Base-by-base conservation (phyloP, 2,329 filamentous ascomycete genomes). In the Dactylellina cionopaga region DNA sequence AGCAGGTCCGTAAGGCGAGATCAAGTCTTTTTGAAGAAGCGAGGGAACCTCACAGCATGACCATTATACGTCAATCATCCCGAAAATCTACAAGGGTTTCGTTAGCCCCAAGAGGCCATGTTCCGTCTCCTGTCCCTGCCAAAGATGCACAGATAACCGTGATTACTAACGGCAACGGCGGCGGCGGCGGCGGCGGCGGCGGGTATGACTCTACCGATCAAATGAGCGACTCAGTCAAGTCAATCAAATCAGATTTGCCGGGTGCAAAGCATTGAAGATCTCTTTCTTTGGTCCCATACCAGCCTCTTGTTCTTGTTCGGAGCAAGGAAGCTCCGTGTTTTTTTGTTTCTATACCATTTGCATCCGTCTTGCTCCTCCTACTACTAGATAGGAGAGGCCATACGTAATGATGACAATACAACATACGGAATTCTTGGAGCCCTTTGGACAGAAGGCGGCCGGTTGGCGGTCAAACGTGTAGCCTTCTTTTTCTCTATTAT, bases 31-130 rank as follows among this genome's bases (percentile, higher is more conserved):
- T 72, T 24, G 68, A 72, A 24, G 68, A 72, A 35, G 68, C 68
- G 25, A 72, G 68, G 43, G 68, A 72, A 19, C 68, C 68, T 37
- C 68, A 72, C n/a, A 72, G 49, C 31, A 72, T 72, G 68, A 72
- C 68, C 6, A 72, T 72, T 13, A 72, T 72, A 46, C 68, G 68
- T 7, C 68, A 72, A 24, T 72, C 68, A 11, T 60, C 52, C n/a
- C 68, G 68, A 15, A 72, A 72, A 31, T 72, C 68, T 11, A 72
- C 68, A 11, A 65, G 68, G 43, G 68, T 72, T 24, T 72, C 68
- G 7, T 35, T 72, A 15, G 68, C 68, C 17, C 68, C 68, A 3
- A 55, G 68, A 47, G 68, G 68, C 1, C 68, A 54, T 24, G 68
- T 72, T 15, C 68, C 68, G 35, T 72, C 68, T 31, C 68, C 68